Conservation (phyloP, 2,329 filamentous ascomycete genomes). For the Colletotrichum chrysophilum region DNA sequence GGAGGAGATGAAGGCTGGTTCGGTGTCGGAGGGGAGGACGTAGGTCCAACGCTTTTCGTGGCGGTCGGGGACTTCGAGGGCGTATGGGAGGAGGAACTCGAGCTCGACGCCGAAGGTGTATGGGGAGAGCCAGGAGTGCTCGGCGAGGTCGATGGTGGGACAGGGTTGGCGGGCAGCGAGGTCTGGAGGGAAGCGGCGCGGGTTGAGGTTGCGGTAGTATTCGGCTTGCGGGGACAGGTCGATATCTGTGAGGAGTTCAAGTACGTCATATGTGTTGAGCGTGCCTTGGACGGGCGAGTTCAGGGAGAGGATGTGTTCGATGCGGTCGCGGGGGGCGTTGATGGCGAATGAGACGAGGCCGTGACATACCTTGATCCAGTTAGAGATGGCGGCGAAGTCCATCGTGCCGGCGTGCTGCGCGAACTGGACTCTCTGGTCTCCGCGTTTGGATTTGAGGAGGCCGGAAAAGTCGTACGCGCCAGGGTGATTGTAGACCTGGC, state of each 20-base stretch:
- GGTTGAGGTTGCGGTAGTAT: not conserved
- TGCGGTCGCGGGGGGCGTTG: not conserved
- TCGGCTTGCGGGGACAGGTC: not conserved
- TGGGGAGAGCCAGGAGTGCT: not conserved
- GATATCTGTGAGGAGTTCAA: not conserved
- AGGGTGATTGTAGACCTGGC: not conserved
- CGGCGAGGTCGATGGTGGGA: not conserved
- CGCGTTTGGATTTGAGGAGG: not conserved
- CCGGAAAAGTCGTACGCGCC: conserved; percentile 2
- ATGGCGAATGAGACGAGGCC: not conserved
- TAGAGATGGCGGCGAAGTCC: not conserved
- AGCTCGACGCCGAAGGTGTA: conserved; percentile 18
- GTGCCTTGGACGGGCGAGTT: not conserved
- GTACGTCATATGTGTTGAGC: not conserved
- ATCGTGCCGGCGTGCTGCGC: conserved; percentile 10
- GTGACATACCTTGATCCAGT: conserved; percentile 8
- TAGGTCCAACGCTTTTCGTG: not conserved
- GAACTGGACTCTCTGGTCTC: not conserved
- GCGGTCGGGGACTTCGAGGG: not conserved
- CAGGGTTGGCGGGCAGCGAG: not conserved
- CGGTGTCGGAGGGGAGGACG: accelerated
- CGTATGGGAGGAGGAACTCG: conserved; percentile 6
- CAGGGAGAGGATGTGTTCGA: not conserved
- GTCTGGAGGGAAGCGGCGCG: not conserved
- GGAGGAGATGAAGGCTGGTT: not conserved